phyloP scores from a whole-genome alignment of 2,329 filamentous ascomycete species.

The Pseudodiploospora longispora region DNA sequence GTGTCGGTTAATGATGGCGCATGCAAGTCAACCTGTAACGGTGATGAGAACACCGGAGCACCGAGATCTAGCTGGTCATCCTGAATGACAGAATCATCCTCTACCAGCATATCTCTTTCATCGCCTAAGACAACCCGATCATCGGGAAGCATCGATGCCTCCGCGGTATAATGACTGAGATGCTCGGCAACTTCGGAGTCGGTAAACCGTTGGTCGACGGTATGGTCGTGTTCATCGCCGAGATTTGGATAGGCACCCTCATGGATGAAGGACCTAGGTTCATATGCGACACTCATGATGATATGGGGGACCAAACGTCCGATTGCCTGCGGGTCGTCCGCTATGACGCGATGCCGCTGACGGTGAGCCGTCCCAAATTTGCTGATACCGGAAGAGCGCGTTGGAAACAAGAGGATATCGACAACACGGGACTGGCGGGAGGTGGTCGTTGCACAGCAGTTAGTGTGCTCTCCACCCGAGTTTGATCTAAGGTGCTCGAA shows the following conservation, averaged over 20 bases:
- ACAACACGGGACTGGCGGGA: too few relatives aligned
- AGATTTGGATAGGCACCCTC: slow-evolving; percentile 41
- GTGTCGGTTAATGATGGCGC: slow-evolving; percentile 23
- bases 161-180: slow-evolving; percentile 35
- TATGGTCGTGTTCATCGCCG: slow-evolving; percentile 35
- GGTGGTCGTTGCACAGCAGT: too few relatives aligned
- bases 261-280: slow-evolving; percentile 40
- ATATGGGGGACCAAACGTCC: slow-evolving; percentile 4
- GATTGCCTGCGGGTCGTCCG: slow-evolving; percentile 1
- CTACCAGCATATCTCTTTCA: slow-evolving; percentile 27
- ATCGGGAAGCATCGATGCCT: slow-evolving; percentile 29
- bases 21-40: slow-evolving; percentile 23
- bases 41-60: slow-evolving; percentile 24
- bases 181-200: slow-evolving; percentile 36
- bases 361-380: background rate
- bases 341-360: slow-evolving; percentile 5
- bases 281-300: slow-evolving; percentile 46
- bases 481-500: too few relatives aligned
- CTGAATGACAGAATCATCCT: slow-evolving; percentile 30
- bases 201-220: slow-evolving; percentile 32
- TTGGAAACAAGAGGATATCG: too few relatives aligned
- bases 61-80: slow-evolving; percentile 33
- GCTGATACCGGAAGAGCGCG: too few relatives aligned
- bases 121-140: slow-evolving; percentile 29
- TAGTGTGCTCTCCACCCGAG: too few relatives aligned